Conservation (phyloP, 2,329 filamentous ascomycete species). For the Hymenoscyphus fraxineus region DNA sequence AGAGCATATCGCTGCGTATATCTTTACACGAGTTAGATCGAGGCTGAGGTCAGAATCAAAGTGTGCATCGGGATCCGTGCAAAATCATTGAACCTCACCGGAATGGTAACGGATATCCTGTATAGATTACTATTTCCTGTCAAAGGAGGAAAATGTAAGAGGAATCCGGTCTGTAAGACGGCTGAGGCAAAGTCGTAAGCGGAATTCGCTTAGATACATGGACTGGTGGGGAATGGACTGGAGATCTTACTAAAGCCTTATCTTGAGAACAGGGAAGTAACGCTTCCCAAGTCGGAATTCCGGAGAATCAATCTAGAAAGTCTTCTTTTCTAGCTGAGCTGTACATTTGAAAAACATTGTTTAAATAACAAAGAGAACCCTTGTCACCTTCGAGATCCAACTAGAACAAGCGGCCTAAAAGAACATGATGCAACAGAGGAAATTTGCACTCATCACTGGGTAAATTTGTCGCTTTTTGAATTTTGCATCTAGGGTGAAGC, state of each 20-base stretch:
- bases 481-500: not conserved
- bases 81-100: not conserved
- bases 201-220: too few relatives aligned
- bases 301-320: not conserved
- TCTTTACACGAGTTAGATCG: not conserved
- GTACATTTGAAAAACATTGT: not conserved
- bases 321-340: not conserved
- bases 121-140: not conserved
- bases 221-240: too few relatives aligned
- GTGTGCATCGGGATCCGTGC: constrained; percentile 1
- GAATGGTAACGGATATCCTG: constrained; percentile 1
- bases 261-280: not conserved
- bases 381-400: not conserved
- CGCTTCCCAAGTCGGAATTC: not conserved
- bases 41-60: not conserved
- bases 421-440: not conserved
- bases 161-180: constrained; percentile 2
- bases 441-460: not conserved
- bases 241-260: too few relatives aligned
- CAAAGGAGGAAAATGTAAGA: not conserved
- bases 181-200: not conserved
- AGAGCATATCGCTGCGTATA: not conserved
- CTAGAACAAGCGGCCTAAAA: not conserved
- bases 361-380: not conserved
- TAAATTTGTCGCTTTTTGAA: not conserved